These are phyloP conservation scores for Tetracladium maxilliforme DNA, from an alignment of 2,329 filamentous ascomycete genomes.

Conservation along the genomic window DNA sequence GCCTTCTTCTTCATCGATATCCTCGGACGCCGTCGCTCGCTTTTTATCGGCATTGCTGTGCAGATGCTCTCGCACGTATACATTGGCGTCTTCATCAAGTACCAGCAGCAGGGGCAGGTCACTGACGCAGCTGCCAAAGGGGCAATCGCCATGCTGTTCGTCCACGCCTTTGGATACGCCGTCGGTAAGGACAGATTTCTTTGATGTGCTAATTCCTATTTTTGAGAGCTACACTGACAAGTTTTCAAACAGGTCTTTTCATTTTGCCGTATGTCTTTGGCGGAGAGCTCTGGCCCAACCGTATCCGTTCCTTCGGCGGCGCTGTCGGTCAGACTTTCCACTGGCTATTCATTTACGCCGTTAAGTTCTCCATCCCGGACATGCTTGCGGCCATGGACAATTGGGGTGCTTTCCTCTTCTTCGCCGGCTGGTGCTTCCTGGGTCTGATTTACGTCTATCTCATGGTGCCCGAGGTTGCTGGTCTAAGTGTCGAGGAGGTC, in stretches of 20 bases:
- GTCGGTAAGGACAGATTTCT: constrained; percentile 13
- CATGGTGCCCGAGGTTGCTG: constrained; percentile 21
- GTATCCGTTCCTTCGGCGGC: constrained; percentile 17
- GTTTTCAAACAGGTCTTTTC: constrained; percentile 15
- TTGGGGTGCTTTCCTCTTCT: constrained; percentile 21
- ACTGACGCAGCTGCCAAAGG: constrained; percentile 15
- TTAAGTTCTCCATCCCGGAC: constrained; percentile 12
- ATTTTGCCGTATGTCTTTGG: constrained; percentile 28
- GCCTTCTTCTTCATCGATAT: constrained; percentile 20
- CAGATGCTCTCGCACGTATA: constrained; percentile 18
- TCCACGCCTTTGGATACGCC: constrained; percentile 29
- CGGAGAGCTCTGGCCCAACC: constrained; percentile 22
- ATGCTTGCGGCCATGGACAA: constrained; percentile 11
- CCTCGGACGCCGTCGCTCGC: constrained; percentile 14
- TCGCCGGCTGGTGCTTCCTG: constrained; percentile 17
- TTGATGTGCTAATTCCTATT: neutral
- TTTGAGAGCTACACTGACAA: constrained; percentile 1
- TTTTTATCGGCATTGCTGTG: constrained; percentile 9
- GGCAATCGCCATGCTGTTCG: constrained; percentile 26
- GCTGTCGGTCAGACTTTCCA: constrained; percentile 17
- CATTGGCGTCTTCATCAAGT: constrained; percentile 16
- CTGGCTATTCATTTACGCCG: constrained; percentile 18
- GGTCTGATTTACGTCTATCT: constrained; percentile 19
- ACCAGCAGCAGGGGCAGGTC: constrained; percentile 8
- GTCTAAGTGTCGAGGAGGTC: constrained; percentile 21